These are phyloP conservation scores for Diplosphaera chodatii DNA, from an alignment of 139 green algal genomes.

Conservation along the genomic window DNA sequence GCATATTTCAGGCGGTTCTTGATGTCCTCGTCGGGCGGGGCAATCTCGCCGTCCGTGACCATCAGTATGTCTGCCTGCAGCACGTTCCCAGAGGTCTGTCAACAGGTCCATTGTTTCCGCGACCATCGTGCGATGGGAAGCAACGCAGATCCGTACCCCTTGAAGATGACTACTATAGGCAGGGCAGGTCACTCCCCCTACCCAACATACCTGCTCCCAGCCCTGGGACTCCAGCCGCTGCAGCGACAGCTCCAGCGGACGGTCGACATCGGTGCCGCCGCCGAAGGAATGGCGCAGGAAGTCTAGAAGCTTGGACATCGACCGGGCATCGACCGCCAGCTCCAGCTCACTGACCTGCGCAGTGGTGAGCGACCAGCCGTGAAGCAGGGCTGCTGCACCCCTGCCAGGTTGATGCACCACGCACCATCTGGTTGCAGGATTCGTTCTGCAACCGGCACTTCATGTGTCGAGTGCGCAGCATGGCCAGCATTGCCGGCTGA, in stretches of 20 bases:
- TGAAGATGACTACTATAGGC: no score
- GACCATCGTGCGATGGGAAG: no score
- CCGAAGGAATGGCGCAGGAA: constrained; percentile 72
- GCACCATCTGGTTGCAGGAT: not conserved
- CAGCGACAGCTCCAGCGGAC: constrained; percentile 68
- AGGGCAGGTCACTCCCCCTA: no score
- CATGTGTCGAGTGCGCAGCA: no score
- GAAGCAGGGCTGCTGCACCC: not conserved
- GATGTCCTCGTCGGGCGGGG: constrained; percentile 46
- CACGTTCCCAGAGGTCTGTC: no score
- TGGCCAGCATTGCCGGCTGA: no score
- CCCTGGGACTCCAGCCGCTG: constrained; percentile 55
- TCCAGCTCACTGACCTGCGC: constrained; percentile 83
- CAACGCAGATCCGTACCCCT: no score
- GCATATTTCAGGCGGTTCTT: constrained; percentile 29
- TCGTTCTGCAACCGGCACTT: no score
- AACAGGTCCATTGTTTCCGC: no score
- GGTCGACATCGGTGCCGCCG: constrained; percentile 65
- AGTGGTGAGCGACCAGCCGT: no score
- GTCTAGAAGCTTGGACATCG: constrained; percentile 62
- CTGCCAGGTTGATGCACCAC: no score
- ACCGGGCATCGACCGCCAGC: constrained; percentile 45
- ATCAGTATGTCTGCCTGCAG: constrained; percentile 83
- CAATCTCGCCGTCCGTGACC: constrained; percentile 90
- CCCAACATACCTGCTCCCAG: constrained; percentile 74